phyloP scores from a whole-genome alignment of 1,139 yeast species.

The Meyerozyma athensensis region DNA sequence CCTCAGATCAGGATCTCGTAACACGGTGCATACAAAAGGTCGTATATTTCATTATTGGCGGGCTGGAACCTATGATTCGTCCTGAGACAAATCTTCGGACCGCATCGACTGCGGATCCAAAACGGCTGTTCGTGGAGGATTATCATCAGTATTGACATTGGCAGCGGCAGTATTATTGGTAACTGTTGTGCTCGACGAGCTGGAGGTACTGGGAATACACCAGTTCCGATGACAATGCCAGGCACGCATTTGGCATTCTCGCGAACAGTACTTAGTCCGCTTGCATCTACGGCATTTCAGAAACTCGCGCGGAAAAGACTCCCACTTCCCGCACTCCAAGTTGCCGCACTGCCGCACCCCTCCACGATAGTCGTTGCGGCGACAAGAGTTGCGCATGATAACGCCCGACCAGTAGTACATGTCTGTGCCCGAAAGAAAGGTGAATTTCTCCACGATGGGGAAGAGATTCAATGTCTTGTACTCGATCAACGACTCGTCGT shows the following conservation, averaged over 20 bases:
- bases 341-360: conserved; percentile 96
- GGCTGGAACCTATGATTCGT: background rate
- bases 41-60: conserved; percentile 2
- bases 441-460: conserved; percentile 88
- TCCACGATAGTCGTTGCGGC: conserved; percentile 80
- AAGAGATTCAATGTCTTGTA: conserved; percentile 66
- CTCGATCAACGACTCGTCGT: conserved; percentile 46
- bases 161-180: conserved; percentile 10
- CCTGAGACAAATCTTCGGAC: background rate
- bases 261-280: conserved; percentile 89
- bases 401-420: conserved; percentile 97
- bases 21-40: too few relatives aligned
- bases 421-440: conserved; percentile 68
- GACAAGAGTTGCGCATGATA: conserved; percentile 90
- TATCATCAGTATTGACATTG: background rate
- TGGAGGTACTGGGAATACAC: conserved; percentile 61
- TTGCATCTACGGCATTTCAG: conserved; percentile 94
- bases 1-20: too few relatives aligned
- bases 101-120: background rate
- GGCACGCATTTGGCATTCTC: conserved; percentile 86
- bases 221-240: conserved; percentile 94
- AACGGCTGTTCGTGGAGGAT: background rate
- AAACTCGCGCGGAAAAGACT: conserved; percentile 80
- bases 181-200: conserved; percentile 13
- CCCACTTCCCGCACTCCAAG: conserved; percentile 96